These are phyloP conservation scores for Talaromyces pinophilus DNA, from an alignment of 2,329 filamentous ascomycete genomes.

Conservation along the genomic window DNA sequence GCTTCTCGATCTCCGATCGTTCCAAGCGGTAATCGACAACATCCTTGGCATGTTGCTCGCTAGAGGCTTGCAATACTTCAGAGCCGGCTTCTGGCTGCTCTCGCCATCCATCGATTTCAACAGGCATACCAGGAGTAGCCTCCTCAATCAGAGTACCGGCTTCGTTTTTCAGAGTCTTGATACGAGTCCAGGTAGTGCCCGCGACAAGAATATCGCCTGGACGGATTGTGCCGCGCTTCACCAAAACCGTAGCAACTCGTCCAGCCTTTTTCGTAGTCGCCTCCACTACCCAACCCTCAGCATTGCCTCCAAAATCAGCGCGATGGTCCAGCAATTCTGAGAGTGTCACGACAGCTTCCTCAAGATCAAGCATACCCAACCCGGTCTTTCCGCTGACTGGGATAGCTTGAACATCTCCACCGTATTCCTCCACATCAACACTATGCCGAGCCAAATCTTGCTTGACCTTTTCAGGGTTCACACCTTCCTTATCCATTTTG, in stretches of 20 bases:
- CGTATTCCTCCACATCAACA: constrained; percentile 90
- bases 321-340: constrained; percentile 90
- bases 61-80: constrained; percentile 77
- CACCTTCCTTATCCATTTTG: constrained; percentile 88
- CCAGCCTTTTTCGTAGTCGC: constrained; percentile 83
- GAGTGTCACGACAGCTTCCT: constrained; percentile 83
- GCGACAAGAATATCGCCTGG: constrained; percentile 82
- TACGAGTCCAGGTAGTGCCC: constrained; percentile 81
- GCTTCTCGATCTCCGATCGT: constrained; percentile 65
- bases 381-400: constrained; percentile 92
- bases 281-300: constrained; percentile 93
- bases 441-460: constrained; percentile 79
- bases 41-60: constrained; percentile 74
- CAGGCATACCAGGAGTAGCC: constrained; percentile 82
- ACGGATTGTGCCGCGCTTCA: constrained; percentile 81
- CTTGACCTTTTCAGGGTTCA: constrained; percentile 81
- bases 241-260: constrained; percentile 82
- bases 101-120: constrained; percentile 94
- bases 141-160: constrained; percentile 70
- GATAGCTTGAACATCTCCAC: constrained; percentile 90
- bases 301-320: constrained; percentile 72
- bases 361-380: constrained; percentile 83
- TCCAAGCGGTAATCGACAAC: constrained; percentile 77
- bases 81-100: constrained; percentile 84
- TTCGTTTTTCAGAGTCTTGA: constrained; percentile 84